Conservation (phyloP, 805 yeast species). For the Yamadazyma endophytica region DNA sequence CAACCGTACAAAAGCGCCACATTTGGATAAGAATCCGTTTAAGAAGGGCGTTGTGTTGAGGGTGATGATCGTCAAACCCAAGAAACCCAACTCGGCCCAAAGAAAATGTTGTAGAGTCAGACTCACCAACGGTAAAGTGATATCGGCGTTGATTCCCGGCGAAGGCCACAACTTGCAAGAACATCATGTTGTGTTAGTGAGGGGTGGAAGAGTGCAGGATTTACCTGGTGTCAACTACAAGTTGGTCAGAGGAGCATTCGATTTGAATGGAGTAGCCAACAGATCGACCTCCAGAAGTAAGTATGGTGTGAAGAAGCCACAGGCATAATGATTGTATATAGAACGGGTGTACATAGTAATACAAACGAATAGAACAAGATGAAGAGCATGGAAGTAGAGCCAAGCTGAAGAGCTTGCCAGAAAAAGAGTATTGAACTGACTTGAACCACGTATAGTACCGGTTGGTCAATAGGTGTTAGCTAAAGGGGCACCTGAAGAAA, state of each 20-base stretch:
- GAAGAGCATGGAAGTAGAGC: too few species aligned
- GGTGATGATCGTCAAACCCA: slow-evolving; percentile 94
- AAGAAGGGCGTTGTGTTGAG: slow-evolving; percentile 90
- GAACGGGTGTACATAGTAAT: too few species aligned
- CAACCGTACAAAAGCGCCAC: slow-evolving; percentile 63
- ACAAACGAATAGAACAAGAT: too few species aligned
- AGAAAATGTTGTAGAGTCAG: slow-evolving; percentile 96
- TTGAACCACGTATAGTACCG: too few species aligned
- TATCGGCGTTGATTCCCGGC: slow-evolving; percentile 94
- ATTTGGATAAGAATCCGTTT: slow-evolving; percentile 77
- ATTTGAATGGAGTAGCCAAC: slow-evolving; percentile 91
- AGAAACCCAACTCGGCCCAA: slow-evolving; percentile 97
- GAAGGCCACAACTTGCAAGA: slow-evolving; percentile 99
- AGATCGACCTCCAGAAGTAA: slow-evolving; percentile 86
- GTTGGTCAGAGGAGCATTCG: slow-evolving; percentile 88
- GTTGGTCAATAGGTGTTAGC: too few species aligned
- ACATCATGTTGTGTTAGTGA: slow-evolving; percentile 89
- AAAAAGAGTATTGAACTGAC: too few species aligned
- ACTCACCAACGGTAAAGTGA: slow-evolving; percentile 80
- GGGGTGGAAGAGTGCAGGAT: slow-evolving; percentile 99
- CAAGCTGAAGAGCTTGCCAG: too few species aligned
- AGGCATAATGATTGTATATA: slow-evolving; percentile 21
- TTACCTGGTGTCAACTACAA: slow-evolving; percentile 97
- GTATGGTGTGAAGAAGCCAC: slow-evolving; percentile 89
- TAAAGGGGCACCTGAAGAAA: too few species aligned